Evolutionary conservation across 2,329 filamentous ascomycete species (phyloP), one percentile per base, ranked within the genome.

Genomic region (Aspergillus awamori): DNA sequence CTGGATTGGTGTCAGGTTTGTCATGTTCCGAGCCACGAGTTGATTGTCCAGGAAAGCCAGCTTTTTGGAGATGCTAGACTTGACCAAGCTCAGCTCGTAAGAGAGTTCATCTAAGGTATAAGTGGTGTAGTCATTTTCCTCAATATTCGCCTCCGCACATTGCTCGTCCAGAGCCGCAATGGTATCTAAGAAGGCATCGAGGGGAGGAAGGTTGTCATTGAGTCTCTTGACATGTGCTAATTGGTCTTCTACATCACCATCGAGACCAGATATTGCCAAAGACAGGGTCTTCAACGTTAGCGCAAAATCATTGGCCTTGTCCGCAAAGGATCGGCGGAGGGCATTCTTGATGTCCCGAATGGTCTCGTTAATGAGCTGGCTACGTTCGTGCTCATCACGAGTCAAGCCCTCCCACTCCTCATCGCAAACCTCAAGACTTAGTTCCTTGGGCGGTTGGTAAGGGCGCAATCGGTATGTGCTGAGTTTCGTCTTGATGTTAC

Each of bases 61-160:
- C 79, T 99, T 99, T 83, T 98, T 99, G 66, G 93, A 90, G 28
- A 98, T 94, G 10, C 91, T 95, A 30, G 91, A 89, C 74, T 93
- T 93, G 60, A 98, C 95, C 30, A 99, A 84, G 15, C 92, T 89
- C 61, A 98, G 84, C 79, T 99, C 95, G 79, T 99, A 99, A 62
- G 88, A 88, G 45, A 99, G 84, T 78, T 99, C 95, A 74, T 99
- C 95, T 76, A 98, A 95, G 8, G 94, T 97, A 79, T 98, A 98
- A 8, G 94, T 98, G n/a, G 95, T 99, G 77, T 95, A 98, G 80
- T 99, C 95, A 77, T 99, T 99, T 73, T 99, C 95, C 77, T 99
- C 95, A 65, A 99, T 97, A 75, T 99, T 98, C 64, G 95, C 95
- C 80, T 98, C 94, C 62, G 89, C 86, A 75, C 95, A 99, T 78